Evolutionary conservation across 768 basidiomycete genomes (phyloP).

Genomic region (Phaffia australis): DNA sequence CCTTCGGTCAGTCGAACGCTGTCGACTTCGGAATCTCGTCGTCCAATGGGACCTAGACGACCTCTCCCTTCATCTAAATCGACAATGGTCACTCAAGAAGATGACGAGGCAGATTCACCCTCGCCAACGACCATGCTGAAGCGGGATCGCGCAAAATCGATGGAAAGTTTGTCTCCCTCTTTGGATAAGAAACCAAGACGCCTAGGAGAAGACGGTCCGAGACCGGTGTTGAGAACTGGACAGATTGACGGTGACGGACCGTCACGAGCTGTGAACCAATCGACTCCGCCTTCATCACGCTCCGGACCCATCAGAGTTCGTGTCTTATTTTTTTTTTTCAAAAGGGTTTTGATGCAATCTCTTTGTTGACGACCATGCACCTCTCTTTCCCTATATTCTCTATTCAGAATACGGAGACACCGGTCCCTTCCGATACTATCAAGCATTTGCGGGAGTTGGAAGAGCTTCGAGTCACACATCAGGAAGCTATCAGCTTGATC

Average conservation of each 20-base stretch:
- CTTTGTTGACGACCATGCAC: neutral
- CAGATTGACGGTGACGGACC: neutral
- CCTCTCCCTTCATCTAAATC: no score
- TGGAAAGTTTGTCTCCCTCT: conserved; percentile 17
- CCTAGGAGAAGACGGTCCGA: neutral
- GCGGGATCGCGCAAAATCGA: conserved; percentile 14
- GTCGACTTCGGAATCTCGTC: neutral
- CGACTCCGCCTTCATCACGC: no score
- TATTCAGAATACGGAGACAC: neutral
- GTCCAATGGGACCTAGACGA: neutral
- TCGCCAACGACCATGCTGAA: neutral
- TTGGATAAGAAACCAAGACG: conserved; percentile 18
- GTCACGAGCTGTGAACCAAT: no score
- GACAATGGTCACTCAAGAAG: neutral
- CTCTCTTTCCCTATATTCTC: conserved; percentile 1
- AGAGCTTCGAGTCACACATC: conserved; percentile 6
- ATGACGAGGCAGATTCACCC: neutral
- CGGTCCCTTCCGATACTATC: neutral
- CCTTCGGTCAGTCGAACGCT: conserved; percentile 4
- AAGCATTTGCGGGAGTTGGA: neutral
- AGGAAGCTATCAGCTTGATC: conserved; percentile 9
- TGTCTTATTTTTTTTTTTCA: neutral
- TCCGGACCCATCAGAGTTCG: no score
- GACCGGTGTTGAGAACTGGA: neutral
- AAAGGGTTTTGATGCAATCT: neutral